Percentiles rank a stretch among this genome's conserved stretches.
phyloP scores from a whole-genome alignment of 371 early-diverging fungal genomes.

The Batrachochytrium dendrobatidis region DNA sequence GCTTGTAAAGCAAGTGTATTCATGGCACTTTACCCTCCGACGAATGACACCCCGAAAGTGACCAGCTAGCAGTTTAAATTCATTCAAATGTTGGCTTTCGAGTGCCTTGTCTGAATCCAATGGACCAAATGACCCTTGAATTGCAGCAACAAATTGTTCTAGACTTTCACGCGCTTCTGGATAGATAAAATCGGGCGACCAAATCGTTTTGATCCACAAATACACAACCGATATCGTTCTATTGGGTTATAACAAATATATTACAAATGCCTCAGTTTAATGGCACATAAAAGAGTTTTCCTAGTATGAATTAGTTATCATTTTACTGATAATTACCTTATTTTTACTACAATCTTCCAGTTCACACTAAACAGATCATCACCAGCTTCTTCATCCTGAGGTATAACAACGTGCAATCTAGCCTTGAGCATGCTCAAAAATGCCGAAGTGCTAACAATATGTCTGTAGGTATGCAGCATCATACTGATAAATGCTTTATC shows the following conservation, averaged over 20 bases:
- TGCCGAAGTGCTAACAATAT: constrained; percentile 4
- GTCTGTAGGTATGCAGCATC: constrained; percentile 14
- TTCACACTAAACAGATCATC: neutral
- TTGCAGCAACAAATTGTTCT: neutral
- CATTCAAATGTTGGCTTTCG: neutral
- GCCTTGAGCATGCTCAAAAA: constrained; percentile 8
- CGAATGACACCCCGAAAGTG: neutral
- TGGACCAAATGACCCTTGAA: neutral
- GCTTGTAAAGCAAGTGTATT: too few species aligned
- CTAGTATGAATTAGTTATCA: neutral
- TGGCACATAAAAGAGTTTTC: neutral
- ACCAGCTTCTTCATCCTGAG: neutral
- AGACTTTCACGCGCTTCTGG: neutral
- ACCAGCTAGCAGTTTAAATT: neutral
- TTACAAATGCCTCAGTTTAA: neutral
- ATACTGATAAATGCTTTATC: constrained; percentile 13
- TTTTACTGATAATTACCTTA: neutral
- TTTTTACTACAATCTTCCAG: neutral
- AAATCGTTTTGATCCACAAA: constrained; percentile 1
- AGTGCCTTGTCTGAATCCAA: neutral
- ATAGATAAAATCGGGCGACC: constrained; percentile 10
- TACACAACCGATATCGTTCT: constrained; percentile 10
- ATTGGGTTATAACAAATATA: neutral
- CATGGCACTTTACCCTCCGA: neutral
- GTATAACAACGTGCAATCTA: constrained; percentile 1